These are phyloP conservation scores for Xylariaceae sp. DNA, from an alignment of 2,329 filamentous ascomycete genomes.

Conservation along the genomic window DNA sequence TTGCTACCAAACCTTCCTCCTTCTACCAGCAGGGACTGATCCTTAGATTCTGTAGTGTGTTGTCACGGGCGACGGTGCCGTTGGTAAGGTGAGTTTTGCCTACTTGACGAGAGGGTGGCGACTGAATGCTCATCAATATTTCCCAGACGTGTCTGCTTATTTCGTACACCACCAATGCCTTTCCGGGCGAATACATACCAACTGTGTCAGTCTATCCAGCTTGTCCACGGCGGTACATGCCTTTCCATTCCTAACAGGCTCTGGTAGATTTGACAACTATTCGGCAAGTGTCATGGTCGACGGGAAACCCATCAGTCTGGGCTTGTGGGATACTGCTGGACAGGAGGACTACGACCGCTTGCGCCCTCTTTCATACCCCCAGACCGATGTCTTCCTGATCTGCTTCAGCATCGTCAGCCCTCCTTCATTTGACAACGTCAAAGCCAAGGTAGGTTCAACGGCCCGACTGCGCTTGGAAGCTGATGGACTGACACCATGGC, in stretches of 20 bases:
- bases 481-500: conserved; percentile 12
- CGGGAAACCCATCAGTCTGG: conserved; percentile 93
- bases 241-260: no score
- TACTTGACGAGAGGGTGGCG: neutral
- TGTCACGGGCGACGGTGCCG: conserved; percentile 97
- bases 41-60: conserved; percentile 63
- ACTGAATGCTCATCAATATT: neutral
- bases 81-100: conserved; percentile 76
- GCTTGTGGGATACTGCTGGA: conserved; percentile 96
- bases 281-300: conserved; percentile 99
- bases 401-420: conserved; percentile 98
- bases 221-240: conserved; percentile 1
- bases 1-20: no score
- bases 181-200: conserved; percentile 99
- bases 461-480: neutral
- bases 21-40: conserved; percentile 38
- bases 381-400: conserved; percentile 97
- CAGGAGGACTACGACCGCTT: conserved; percentile 98
- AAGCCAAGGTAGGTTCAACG: conserved; percentile 70
- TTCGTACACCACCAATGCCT: conserved; percentile 98
- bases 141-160: conserved; percentile 97
- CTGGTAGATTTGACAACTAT: conserved; percentile 88
- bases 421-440: conserved; percentile 97
- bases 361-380: conserved; percentile 91
- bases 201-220: conserved; percentile 66